Base-by-base conservation (phyloP, 805 yeast genomes). In the Saturnispora hagleri region DNA sequence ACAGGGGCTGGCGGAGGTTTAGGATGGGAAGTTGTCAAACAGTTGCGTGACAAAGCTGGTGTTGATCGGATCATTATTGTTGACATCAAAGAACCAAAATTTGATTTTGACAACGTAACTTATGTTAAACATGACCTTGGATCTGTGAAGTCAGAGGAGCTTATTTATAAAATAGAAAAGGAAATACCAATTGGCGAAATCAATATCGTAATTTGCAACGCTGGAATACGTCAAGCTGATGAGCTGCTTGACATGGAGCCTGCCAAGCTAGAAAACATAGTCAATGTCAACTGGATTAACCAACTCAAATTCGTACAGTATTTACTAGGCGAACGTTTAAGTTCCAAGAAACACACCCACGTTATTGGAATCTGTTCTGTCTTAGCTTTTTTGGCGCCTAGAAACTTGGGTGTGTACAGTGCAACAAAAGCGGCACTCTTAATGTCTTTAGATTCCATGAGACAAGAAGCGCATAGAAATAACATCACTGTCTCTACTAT, bases 1-100 rank as follows among this genome's bases (percentile, higher is more conserved):
- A 77, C 82, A 0, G 84, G 84, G 0, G 82, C 81, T 0, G 65
- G 75, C 15, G 57, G 62, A 33, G 82, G 84, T 0, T 61, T 79
- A n/a, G 84, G 84, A 0, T 55, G 58, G 2, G 73, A 69, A 46
- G 58, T 76, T 4, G 73, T 69, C 3, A 56, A 57, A 34, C n/a
- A 44, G 33, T 47, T 47, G 42, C 24, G 33, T 18, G 28, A 13
- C 10, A 36, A 43, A 13, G 2, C 20, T 5, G 47, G 54, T 31
- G 27, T 28, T 24, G 60, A 54, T 17, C 59, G 54, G 20, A 64
- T 74, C 13, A 56, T 60, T 43, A 60, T 71, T 1, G 46, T 73
- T 15, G 79, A 74, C 53, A 26, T 65, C 9, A 53, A 52, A 8
- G 50, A 51, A 0, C 53, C 52, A 3, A 57, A 57, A 8, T 38